Evolutionary conservation across 805 yeast genomes (phyloP).

Genomic region (Wickerhamiella brachini): DNA sequence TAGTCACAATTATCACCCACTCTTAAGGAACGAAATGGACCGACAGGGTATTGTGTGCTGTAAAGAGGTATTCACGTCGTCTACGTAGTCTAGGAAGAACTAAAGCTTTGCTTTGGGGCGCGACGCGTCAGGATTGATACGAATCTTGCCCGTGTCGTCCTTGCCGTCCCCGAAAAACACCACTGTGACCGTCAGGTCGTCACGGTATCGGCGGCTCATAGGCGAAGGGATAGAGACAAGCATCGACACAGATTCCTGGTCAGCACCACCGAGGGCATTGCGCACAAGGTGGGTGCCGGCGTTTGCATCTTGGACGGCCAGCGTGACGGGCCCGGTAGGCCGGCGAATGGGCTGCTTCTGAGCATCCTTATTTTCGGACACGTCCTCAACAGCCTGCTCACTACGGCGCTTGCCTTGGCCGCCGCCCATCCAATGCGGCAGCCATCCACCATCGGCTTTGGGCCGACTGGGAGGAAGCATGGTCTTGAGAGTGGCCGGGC

Average conservation of each 20-base stretch:
- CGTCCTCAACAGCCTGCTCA: conserved; percentile 23
- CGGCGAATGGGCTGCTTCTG: conserved; percentile 61
- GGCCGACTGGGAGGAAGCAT: conserved; percentile 10
- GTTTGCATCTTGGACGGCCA: conserved; percentile 59
- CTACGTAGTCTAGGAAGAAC: too few species aligned
- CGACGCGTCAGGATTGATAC: conserved; percentile 20
- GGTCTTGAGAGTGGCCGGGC: conserved; percentile 24
- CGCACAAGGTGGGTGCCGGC: conserved; percentile 88
- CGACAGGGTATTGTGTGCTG: too few species aligned
- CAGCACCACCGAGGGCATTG: conserved; percentile 85
- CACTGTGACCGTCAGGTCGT: conserved; percentile 91
- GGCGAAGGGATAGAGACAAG: conserved; percentile 86
- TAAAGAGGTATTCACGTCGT: too few species aligned
- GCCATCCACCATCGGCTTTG: conserved; percentile 6
- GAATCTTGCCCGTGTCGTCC: conserved; percentile 19
- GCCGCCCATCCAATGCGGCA: conserved; percentile 11
- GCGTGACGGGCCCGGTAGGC: conserved; percentile 10
- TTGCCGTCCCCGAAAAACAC: conserved; percentile 62
- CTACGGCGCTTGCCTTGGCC: conserved; percentile 7
- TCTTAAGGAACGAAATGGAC: too few species aligned
- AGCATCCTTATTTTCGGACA: conserved; percentile 35
- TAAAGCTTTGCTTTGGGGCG: conserved; percentile 11
- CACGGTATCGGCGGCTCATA: conserved; percentile 80
- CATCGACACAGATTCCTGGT: conserved; percentile 77
- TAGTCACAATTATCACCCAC: too few species aligned